Evolutionary conservation across 2,329 filamentous ascomycete genomes (phyloP).

Genomic region (Alternaria sp.): DNA sequence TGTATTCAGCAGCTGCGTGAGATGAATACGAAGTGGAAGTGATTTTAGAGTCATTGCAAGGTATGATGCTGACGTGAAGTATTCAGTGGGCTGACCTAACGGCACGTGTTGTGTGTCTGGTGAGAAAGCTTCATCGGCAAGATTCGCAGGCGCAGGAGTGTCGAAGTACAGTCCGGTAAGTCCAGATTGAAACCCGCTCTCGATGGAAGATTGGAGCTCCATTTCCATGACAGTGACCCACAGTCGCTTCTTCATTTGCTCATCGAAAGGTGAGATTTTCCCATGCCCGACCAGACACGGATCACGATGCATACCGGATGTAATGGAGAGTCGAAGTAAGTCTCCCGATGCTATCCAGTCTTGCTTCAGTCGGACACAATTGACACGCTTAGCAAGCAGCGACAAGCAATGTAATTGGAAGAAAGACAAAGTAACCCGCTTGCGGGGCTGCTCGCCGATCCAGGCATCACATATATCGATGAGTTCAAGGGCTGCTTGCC

Average conservation of each 20-base stretch:
- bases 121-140: conserved; percentile 60
- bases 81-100: conserved; percentile 29
- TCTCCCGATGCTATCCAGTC: conserved; percentile 62
- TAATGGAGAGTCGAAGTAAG: conserved; percentile 62
- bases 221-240: conserved; percentile 67
- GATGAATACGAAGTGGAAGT: conserved; percentile 43
- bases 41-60: conserved; percentile 34
- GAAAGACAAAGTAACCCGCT: conserved; percentile 60
- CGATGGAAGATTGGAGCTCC: conserved; percentile 64
- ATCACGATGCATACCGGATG: conserved; percentile 63
- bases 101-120: conserved; percentile 35
- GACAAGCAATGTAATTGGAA: conserved; percentile 63
- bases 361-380: conserved; percentile 63
- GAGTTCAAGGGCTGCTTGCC: conserved; percentile 51
- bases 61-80: conserved; percentile 46
- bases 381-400: conserved; percentile 60
- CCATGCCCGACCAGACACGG: conserved; percentile 49
- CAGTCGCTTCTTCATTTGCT: conserved; percentile 64
- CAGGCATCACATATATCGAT: conserved; percentile 55
- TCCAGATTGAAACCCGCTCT: conserved; percentile 62
- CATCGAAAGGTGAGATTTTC: conserved; percentile 54
- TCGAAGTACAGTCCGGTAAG: conserved; percentile 59
- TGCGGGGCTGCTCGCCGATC: conserved; percentile 58
- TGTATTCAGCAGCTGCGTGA: conserved; percentile 46
- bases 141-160: conserved; percentile 58